phyloP scores from a whole-genome alignment of 257 asterid species.

The Salvia miltiorrhiza region DNA sequence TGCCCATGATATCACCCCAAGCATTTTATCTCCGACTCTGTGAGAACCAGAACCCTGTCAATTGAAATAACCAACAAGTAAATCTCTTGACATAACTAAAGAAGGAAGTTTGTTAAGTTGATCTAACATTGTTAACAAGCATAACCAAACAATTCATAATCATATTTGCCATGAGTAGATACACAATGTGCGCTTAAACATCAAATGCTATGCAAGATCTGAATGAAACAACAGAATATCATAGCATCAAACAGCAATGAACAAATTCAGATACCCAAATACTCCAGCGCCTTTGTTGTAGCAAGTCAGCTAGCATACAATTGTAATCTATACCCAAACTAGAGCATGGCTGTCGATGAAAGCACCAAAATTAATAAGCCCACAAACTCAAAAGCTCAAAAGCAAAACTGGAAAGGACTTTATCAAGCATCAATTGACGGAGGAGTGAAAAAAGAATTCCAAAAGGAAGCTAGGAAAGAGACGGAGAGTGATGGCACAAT shows the following conservation, averaged over 20 bases:
- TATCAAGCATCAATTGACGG: conserved; percentile 24
- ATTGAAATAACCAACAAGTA: conserved; percentile 19
- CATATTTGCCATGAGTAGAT: background rate
- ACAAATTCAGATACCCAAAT: conserved; percentile 19
- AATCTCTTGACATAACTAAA: conserved; percentile 8
- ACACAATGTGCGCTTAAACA: background rate
- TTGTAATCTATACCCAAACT: background rate
- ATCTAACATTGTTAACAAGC: background rate
- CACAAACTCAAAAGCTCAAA: conserved; percentile 19
- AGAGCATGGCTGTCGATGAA: conserved; percentile 5
- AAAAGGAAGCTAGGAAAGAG: conserved; percentile 27
- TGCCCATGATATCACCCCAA: background rate
- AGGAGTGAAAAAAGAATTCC: conserved; percentile 12
- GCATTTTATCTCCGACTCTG: conserved; percentile 14
- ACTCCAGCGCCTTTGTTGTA: background rate
- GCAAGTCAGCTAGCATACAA: background rate
- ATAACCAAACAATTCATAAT: background rate
- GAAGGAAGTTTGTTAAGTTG: background rate
- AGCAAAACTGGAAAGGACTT: conserved; percentile 17
- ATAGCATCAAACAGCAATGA: background rate
- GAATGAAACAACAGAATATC: background rate
- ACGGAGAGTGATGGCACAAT: conserved; percentile 28
- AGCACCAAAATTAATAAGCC: conserved; percentile 4
- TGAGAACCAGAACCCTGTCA: conserved; percentile 22
- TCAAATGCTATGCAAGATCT: conserved; percentile 19